Evolutionary conservation across 352 stramenopile species (phyloP), one percentile per base, ranked within the genome.

Genomic region (Pseudoperonospora humuli): DNA sequence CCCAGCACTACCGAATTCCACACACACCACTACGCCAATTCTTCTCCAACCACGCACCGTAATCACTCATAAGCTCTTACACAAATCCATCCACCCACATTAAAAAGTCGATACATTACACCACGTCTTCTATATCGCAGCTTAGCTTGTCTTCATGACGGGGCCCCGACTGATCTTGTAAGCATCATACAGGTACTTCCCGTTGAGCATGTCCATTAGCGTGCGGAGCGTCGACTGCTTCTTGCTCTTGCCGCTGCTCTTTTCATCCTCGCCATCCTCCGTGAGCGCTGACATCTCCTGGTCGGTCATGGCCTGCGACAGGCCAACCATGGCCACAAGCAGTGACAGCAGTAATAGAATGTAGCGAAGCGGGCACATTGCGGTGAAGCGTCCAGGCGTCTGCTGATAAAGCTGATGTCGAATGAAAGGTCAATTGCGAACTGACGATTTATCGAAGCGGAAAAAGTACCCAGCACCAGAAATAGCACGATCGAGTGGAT

Each of bases 181-280:
- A 7, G 78, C 75, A 56, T 93, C 71, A 57, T 89, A 86, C n/a
- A 93, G 56, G 55, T 93, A 93, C 39, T 84, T 81, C 48, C 81
- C 81, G 44, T 86, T 89, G 55, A 93, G 78, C 81, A 93, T 93
- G 54, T 91, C 77, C 11, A 90, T 39, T 34, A 93, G 60, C 60
- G 76, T 89, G 54, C 77, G 75, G 38, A 89, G 57, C 7, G 56
- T 68, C 33, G 77, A 79, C 63, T 75, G 60, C 45, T 54, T 59
- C 52, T 54, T 50, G 23, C 23, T 20, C 48, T 85, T 79, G 43
- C 47, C 58, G 37, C 65, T 50, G 17, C 60, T 54, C 47, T 86
- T 68, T 32, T 84, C 51, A 34, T 84, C 65, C 20, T 85, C 71
- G n/a, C 74, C 60, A 24, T 81, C 70, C 33, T 79, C 62, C 15